phyloP scores from a whole-genome alignment of 2,329 filamentous ascomycete species.

The Pseudocercospora eumusae region DNA sequence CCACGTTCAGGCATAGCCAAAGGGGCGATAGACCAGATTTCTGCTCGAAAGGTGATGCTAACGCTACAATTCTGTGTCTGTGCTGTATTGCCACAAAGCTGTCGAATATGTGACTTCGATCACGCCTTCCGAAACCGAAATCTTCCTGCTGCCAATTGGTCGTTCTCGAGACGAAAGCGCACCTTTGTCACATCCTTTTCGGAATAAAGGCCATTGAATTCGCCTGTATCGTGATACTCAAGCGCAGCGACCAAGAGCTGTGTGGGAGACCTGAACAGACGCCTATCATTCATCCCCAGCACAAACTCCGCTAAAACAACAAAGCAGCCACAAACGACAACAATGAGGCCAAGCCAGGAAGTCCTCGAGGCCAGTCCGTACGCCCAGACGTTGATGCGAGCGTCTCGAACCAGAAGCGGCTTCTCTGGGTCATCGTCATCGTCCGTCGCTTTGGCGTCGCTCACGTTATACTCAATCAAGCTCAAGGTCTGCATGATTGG shows the following conservation, averaged over 20 bases:
- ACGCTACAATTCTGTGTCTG: background rate
- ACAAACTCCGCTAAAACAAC: constrained; percentile 28
- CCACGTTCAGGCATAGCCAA: background rate
- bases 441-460: background rate
- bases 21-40: too few relatives aligned
- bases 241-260: constrained; percentile 32
- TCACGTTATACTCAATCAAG: constrained; percentile 26
- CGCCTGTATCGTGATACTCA: constrained; percentile 27
- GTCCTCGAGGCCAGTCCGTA: constrained; percentile 19
- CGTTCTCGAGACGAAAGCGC: constrained; percentile 25
- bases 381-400: constrained; percentile 14
- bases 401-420: constrained; percentile 1
- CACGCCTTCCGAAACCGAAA: constrained; percentile 19
- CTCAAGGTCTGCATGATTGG: constrained; percentile 27
- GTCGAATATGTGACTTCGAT: background rate
- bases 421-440: background rate
- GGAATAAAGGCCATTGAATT: constrained; percentile 28
- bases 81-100: background rate
- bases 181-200: constrained; percentile 26
- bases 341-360: constrained; percentile 7
- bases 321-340: constrained; percentile 19
- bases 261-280: constrained; percentile 20
- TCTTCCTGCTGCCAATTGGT: constrained; percentile 17
- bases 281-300: constrained; percentile 24
- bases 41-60: background rate